Percentiles rank a stretch among this genome's conserved stretches.
These are phyloP conservation scores for Cercospora sesami DNA, from an alignment of 2,329 filamentous ascomycete genomes.

Conservation along the genomic window DNA sequence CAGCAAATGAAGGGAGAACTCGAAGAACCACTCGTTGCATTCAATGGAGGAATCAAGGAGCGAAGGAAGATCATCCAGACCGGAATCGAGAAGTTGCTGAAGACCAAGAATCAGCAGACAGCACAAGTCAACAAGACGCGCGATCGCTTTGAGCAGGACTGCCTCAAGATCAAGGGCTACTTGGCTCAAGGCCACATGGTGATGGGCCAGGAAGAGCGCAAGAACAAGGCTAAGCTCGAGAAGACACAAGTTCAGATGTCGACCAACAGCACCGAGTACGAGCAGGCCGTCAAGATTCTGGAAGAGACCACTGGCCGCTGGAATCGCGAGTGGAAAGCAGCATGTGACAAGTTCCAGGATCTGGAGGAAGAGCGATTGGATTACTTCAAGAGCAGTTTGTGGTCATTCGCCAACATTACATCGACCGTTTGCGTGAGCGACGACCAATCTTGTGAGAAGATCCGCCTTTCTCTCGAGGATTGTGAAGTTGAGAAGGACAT, in stretches of 20 bases:
- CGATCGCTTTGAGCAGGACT: constrained; percentile 96
- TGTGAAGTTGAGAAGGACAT: constrained; percentile 99
- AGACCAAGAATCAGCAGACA: constrained; percentile 90
- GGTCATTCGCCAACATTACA: constrained; percentile 96
- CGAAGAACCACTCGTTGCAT: constrained; percentile 88
- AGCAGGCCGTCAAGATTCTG: constrained; percentile 84
- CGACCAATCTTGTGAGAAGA: constrained; percentile 91
- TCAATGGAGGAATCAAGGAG: constrained; percentile 94
- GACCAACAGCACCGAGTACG: constrained; percentile 88
- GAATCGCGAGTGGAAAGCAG: constrained; percentile 98
- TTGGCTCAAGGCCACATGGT: constrained; percentile 99
- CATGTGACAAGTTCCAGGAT: constrained; percentile 98
- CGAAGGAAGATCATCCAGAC: constrained; percentile 92
- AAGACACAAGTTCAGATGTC: constrained; percentile 97
- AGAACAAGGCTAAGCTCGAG: constrained; percentile 97
- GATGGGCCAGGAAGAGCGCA: constrained; percentile 98
- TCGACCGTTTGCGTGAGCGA: constrained; percentile 98
- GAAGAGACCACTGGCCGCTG: constrained; percentile 94
- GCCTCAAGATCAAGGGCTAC: constrained; percentile 96
- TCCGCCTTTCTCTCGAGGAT: constrained; percentile 85
- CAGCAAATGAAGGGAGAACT: constrained; percentile 94
- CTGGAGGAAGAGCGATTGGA: constrained; percentile 95
- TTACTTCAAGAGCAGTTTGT: constrained; percentile 95
- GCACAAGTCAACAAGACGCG: constrained; percentile 89
- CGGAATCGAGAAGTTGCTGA: constrained; percentile 90